Base-by-base conservation (phyloP, 2,329 filamentous ascomycete species). In the Diaporthe eres region DNA sequence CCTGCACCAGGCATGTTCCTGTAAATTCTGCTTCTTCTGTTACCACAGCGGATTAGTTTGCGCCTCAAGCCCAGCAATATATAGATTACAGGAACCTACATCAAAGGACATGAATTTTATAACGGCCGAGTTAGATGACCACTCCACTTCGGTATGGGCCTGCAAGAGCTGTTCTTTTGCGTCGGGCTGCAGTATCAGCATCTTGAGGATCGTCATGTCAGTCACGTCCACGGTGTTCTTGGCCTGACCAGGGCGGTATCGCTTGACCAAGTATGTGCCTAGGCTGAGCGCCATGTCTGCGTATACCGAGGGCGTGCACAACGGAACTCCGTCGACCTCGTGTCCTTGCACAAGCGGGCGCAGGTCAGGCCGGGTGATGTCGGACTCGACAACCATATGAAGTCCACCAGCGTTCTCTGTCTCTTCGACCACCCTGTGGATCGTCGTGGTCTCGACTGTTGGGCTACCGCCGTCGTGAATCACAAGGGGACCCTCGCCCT, bases 1-100 rank as follows among this genome's bases (percentile, higher is more conserved):
- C 78, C 89, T 88, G 78, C 90, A 90, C 73, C 92, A 92, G 76
- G 91, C 87, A 85, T 93, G 94, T 80, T 94, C 92, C 65, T 87
- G 85, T 47, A 90, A 86, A 90, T 92, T 94, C 61, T 88, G 84
- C 53, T 89, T 86, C 61, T 87, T 60, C 57, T 60, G 19, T 60
- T 13, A 12, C n/a, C 17, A 25, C 15, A n/a, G 10, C 15, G 3
- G 0, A 1, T 39, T 37, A 60, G 57, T 25, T 39, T 7, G 4
- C 5, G 34, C 9, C 34, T 4, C 19, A n/a, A n/a, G 5, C 3
- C 7, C 2, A 22, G 22, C 1, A 4, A 60, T 4, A 60, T 8
- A 37, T 12, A n/a, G 9, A n/a, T 3, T 4, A 4, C 4, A 37
- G 17, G 4, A 12, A 60, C 57, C 10, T 60, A 39, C 87, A 79